Conservation (phyloP, 225 moss, liverwort and hornwort genomes). For the Takakia lepidozioides region DNA sequence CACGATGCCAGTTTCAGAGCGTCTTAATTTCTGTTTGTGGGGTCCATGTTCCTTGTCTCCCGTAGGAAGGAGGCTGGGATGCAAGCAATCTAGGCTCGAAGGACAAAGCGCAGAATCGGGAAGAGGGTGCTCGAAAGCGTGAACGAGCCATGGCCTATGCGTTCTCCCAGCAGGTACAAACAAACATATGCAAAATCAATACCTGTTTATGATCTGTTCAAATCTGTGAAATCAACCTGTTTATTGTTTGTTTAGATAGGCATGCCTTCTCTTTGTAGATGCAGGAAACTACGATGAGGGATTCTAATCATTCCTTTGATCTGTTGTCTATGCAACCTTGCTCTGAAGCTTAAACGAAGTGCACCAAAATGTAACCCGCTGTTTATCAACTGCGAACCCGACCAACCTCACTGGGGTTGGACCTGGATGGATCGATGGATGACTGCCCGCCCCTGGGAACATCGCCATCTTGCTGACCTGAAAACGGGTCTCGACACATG, state of each 20-base stretch:
- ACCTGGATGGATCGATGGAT: slow-evolving; percentile 99
- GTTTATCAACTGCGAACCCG: slow-evolving; percentile 83
- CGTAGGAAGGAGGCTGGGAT: slow-evolving; percentile 67
- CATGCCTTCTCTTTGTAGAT: too few relatives aligned
- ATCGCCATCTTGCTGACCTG: slow-evolving; percentile 39
- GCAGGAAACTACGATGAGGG: too few relatives aligned
- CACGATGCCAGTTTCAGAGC: too few relatives aligned
- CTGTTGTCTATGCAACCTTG: not conserved
- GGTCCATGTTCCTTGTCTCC: too few relatives aligned
- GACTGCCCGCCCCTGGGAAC: slow-evolving; percentile 97
- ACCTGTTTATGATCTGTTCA: too few relatives aligned
- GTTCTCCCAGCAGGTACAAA: slow-evolving; percentile 87
- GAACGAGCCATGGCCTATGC: slow-evolving; percentile 95
- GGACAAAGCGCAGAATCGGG: slow-evolving; percentile 73
- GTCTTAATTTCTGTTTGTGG: too few relatives aligned
- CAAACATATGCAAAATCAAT: too few relatives aligned
- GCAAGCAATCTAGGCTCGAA: slow-evolving; percentile 80
- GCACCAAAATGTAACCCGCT: slow-evolving; percentile 68
- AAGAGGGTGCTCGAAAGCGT: slow-evolving; percentile 80
- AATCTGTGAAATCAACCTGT: too few relatives aligned
- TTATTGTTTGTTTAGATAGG: too few relatives aligned
- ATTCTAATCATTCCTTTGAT: too few relatives aligned
- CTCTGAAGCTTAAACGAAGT: slow-evolving; percentile 66
- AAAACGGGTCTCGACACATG: slow-evolving; percentile 42
- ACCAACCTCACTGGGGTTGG: slow-evolving; percentile 99